Evolutionary conservation across 371 early-diverging fungal genomes (phyloP).

Genomic region (Mucor plumbeus): DNA sequence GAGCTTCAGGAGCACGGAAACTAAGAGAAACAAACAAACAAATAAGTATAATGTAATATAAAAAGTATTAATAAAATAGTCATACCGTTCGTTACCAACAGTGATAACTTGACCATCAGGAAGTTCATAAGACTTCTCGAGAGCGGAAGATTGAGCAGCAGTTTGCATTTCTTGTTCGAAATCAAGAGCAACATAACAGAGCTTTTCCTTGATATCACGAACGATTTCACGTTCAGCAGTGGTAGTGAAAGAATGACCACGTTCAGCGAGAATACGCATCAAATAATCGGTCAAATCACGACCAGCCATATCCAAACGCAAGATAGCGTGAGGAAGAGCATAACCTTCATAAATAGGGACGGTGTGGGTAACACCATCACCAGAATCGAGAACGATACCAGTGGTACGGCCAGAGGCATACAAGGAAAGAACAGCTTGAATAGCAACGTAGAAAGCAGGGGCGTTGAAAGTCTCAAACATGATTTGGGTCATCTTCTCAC

Average conservation of each 20-base stretch:
- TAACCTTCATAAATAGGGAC: constrained; percentile 99
- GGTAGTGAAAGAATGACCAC: constrained; percentile 99
- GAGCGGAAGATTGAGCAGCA: constrained; percentile 88
- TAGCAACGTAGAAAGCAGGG: constrained; percentile 99
- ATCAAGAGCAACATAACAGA: constrained; percentile 99
- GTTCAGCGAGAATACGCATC: constrained; percentile 97
- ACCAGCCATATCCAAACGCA: constrained; percentile 94
- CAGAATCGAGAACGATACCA: constrained; percentile 99
- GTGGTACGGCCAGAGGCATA: constrained; percentile 99
- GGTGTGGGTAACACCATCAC: constrained; percentile 99
- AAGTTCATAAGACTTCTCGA: constrained; percentile 98
- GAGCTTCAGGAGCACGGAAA: constrained; percentile 99
- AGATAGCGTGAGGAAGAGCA: constrained; percentile 98
- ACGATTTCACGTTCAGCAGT: constrained; percentile 99
- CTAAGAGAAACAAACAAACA: constrained; percentile 29
- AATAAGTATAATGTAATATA: background rate
- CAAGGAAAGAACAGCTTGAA: constrained; percentile 98
- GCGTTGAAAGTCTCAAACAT: constrained; percentile 99
- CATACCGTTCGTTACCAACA: constrained; percentile 94
- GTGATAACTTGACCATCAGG: constrained; percentile 99
- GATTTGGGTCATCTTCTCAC: constrained; percentile 99
- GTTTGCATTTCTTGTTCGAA: constrained; percentile 99
- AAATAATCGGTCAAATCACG: constrained; percentile 99
- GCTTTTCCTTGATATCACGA: constrained; percentile 99
- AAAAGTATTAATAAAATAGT: background rate